Percentiles rank a stretch among this genome's conserved stretches.
phyloP scores from a whole-genome alignment of 202 grass and related monocot genomes.

The Zizania palustris region DNA sequence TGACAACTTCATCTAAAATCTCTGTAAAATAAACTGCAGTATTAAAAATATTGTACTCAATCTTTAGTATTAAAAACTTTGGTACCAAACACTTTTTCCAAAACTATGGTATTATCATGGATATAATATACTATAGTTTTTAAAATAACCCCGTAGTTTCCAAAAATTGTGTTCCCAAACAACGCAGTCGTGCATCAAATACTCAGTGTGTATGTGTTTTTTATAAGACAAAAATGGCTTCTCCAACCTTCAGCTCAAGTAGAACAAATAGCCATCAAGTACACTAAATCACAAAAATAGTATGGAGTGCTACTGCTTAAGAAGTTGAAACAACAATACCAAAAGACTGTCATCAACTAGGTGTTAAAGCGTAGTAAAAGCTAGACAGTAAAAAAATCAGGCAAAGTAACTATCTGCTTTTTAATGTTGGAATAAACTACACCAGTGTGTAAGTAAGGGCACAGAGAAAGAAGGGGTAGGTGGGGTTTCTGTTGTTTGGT shows the following conservation, averaged over 20 bases:
- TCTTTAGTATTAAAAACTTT: no score
- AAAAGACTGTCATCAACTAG: constrained; percentile 27
- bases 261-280: not conserved
- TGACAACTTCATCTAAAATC: no score
- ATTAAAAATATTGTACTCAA: no score
- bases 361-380: constrained; percentile 16
- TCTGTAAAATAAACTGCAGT: no score
- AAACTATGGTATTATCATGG: no score
- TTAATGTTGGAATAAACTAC: constrained; percentile 24
- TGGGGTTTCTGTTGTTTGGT: constrained; percentile 27
- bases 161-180: no score
- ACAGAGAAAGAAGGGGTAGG: constrained; percentile 18
- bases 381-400: not conserved
- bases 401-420: constrained; percentile 40
- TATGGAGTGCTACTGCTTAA: not conserved
- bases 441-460: constrained; percentile 23
- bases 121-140: no score
- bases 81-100: no score
- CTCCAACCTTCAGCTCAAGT: not conserved
- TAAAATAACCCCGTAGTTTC: no score
- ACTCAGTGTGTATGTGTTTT: no score
- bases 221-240: not conserved
- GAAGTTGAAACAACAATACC: not conserved
- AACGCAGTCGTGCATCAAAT: no score
- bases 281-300: not conserved